phyloP scores from a whole-genome alignment of 2,329 filamentous ascomycete species.

The Dactylellina cionopaga region DNA sequence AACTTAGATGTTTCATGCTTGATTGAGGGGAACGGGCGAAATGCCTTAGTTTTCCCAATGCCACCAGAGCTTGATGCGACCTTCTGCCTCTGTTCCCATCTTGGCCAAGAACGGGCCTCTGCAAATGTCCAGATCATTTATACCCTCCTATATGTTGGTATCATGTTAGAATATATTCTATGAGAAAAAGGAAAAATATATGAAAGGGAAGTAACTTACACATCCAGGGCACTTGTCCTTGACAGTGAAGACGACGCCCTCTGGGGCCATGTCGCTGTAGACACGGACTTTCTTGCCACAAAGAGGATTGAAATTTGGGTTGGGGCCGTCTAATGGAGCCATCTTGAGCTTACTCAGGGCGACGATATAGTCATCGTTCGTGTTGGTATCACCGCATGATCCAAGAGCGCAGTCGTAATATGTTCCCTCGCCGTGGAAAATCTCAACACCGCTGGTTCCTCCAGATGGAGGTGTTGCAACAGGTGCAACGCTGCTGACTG shows the following conservation, averaged over 20 bases:
- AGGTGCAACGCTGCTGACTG: background rate
- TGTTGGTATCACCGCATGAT: slow-evolving; percentile 37
- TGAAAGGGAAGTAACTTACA: slow-evolving; percentile 27
- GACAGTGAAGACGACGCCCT: slow-evolving; percentile 38
- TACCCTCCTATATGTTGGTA: slow-evolving; percentile 2
- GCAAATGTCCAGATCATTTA: slow-evolving; percentile 38
- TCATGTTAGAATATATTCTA: slow-evolving; percentile 11
- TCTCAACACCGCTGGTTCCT: slow-evolving; percentile 3
- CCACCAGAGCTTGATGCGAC: slow-evolving; percentile 46
- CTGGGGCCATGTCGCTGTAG: slow-evolving; percentile 43
- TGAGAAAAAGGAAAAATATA: background rate
- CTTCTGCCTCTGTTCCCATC: slow-evolving; percentile 26
- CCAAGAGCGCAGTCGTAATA: slow-evolving; percentile 46
- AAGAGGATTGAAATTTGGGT: slow-evolving; percentile 42
- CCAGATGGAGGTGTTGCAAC: slow-evolving; percentile 10
- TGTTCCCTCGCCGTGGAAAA: slow-evolving; percentile 41
- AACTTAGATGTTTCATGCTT: slow-evolving; percentile 24
- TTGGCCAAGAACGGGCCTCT: slow-evolving; percentile 9
- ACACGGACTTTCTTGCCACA: slow-evolving; percentile 43
- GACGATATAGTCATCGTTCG: slow-evolving; percentile 35
- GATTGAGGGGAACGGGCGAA: background rate
- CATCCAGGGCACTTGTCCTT: slow-evolving; percentile 51
- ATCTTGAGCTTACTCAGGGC: slow-evolving; percentile 38
- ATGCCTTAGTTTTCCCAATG: slow-evolving; percentile 25
- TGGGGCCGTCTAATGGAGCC: slow-evolving; percentile 28